Evolutionary conservation across 2,329 filamentous ascomycete genomes (phyloP), one percentile per base, ranked within the genome.

Genomic region (Penicillium nordicum): DNA sequence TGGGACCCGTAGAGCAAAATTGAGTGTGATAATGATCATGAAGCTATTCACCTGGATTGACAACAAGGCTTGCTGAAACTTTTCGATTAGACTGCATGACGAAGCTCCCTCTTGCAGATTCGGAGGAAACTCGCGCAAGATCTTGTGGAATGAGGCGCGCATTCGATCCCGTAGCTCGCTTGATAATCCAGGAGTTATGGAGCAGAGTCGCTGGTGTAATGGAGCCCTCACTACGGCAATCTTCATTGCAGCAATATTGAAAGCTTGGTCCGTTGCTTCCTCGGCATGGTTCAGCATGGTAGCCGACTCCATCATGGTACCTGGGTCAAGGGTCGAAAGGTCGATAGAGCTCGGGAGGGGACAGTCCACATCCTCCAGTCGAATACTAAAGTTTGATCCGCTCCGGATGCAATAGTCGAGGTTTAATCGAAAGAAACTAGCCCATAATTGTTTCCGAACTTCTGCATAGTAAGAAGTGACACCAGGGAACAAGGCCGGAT

Each of bases 171-270:
- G 30, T 27, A 48, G 32, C 11, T 48, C 45, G 23, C n/a, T 41
- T 45, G 46, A 57, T 49, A 49, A 37, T 46, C 10, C n/a, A n/a
- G 41, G 42, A 9, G 30, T 30, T 40, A 32, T 47, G 21, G 50
- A 37, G 32, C 32, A 40, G 21, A 45, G 34, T 45, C 32, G 32
- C 36, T 47, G 30, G 32, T 52, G 40, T 34, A 52, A 27, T n/a
- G 40, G 32, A 41, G 40, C n/a, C 29, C 21, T 9, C 11, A 53
- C 30, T 53, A 53, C 11, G 21, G 50, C 25, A 27, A 29, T 32
- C 18, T 44, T 37, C 32, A 43, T 43, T n/a, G 23, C 23, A n/a
- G 41, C 41, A 5, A 43, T 43, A 9, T 11, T 43, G 16, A 43
- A 43, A n/a, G 14, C 23, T 9, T 43, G 41, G 14, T 43, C 41